Conservation (phyloP, 1,139 yeast species). For the Candida albicans region DNA sequence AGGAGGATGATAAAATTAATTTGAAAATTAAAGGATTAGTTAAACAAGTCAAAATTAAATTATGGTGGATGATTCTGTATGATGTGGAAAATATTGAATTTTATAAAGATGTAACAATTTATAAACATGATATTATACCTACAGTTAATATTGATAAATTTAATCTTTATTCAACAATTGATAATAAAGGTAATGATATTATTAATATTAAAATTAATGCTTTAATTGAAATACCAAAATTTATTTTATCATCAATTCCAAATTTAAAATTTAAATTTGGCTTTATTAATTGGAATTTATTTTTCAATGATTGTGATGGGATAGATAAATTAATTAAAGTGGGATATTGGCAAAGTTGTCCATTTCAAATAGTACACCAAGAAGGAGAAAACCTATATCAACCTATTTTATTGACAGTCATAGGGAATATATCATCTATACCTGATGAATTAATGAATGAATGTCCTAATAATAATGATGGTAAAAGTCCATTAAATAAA, state of each 20-base stretch:
- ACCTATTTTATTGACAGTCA: constrained; percentile 12
- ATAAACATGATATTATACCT: constrained; percentile 18
- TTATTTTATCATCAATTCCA: background rate
- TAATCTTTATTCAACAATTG: constrained; percentile 5
- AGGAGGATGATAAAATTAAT: constrained; percentile 15
- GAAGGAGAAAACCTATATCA: background rate
- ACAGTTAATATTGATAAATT: constrained; percentile 11
- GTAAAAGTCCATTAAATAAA: constrained; percentile 25
- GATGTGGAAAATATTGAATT: constrained; percentile 20
- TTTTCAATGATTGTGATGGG: constrained; percentile 25
- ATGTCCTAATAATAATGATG: constrained; percentile 18
- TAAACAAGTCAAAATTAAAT: constrained; percentile 17
- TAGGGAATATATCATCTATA: constrained; percentile 17
- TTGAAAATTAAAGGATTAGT: constrained; percentile 23
- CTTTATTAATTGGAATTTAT: constrained; percentile 29
- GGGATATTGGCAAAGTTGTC: constrained; percentile 26
- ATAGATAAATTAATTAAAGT: constrained; percentile 16
- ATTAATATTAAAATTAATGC: constrained; percentile 3
- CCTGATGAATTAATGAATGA: constrained; percentile 20
- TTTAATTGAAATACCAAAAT: background rate
- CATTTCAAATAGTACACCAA: constrained; percentile 19
- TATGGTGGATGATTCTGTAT: constrained; percentile 17
- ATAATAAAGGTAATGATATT: background rate
- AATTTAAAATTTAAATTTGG: constrained; percentile 21
- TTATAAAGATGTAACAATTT: constrained; percentile 16